Evolutionary conservation across 441 rosid species (phyloP).

Genomic region (California macrophylla): DNA sequence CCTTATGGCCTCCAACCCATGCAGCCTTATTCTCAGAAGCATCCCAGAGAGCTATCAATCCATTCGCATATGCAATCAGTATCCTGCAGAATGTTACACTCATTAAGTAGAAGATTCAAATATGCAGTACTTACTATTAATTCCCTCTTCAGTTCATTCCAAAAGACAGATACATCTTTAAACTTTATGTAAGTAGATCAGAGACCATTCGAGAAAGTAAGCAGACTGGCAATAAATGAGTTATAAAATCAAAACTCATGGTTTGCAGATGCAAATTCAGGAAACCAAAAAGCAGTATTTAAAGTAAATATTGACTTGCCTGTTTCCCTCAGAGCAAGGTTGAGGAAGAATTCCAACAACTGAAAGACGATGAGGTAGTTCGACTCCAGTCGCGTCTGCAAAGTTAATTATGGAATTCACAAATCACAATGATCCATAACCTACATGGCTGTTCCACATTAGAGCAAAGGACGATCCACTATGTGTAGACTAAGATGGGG

Average conservation of each 20-base stretch:
- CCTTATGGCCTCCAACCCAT: conserved; percentile 40
- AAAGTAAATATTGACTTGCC: conserved; percentile 25
- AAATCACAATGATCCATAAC: conserved; percentile 6
- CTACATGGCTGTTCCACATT: conserved; percentile 12
- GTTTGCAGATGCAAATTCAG: conserved; percentile 15
- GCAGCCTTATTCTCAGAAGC: conserved; percentile 43
- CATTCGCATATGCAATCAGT: conserved; percentile 51
- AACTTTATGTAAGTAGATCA: neutral
- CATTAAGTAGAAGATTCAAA: conserved; percentile 12
- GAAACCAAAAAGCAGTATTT: conserved; percentile 9
- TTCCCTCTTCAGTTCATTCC: neutral
- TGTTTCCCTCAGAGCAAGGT: conserved; percentile 44
- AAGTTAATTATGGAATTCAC: conserved; percentile 5
- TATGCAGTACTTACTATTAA: conserved; percentile 1
- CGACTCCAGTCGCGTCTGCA: conserved; percentile 45
- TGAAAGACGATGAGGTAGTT: conserved; percentile 38
- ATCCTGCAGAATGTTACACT: conserved; percentile 40
- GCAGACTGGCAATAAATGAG: neutral
- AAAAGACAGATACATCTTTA: neutral
- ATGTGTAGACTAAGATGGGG: neutral
- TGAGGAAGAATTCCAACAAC: conserved; percentile 56
- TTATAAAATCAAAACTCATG: conserved; percentile 2
- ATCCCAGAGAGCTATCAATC: conserved; percentile 59
- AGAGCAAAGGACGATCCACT: neutral
- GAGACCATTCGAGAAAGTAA: conserved; percentile 4